Evolutionary conservation across 352 stramenopile genomes (phyloP).

Genomic region (Elongisporangium prolatum): DNA sequence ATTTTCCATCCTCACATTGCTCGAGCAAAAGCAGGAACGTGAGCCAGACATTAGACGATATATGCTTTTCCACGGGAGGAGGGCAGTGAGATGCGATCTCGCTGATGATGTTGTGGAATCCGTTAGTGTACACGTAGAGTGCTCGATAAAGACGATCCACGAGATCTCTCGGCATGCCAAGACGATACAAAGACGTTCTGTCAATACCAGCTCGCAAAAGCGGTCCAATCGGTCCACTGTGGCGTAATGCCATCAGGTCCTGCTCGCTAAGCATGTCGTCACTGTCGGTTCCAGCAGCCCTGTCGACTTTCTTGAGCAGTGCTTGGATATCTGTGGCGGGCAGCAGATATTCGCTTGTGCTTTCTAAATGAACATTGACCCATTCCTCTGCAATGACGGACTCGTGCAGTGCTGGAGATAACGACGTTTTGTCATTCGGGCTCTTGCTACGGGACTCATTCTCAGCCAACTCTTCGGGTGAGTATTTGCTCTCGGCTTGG

Average conservation of each 20-base stretch:
- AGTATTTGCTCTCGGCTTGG: neutral
- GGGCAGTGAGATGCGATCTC: conserved; percentile 73
- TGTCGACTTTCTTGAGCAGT: conserved; percentile 26
- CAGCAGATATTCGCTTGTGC: conserved; percentile 40
- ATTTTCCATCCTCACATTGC: conserved; percentile 75
- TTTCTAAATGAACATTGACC: conserved; percentile 76
- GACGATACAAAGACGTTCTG: conserved; percentile 55
- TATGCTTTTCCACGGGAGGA: conserved; percentile 54
- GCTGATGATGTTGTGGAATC: conserved; percentile 81
- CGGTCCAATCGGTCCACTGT: conserved; percentile 26
- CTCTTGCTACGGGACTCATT: neutral
- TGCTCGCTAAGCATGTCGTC: conserved; percentile 33
- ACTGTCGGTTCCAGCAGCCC: conserved; percentile 10
- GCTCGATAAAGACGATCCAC: conserved; percentile 77
- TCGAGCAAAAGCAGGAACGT: conserved; percentile 72
- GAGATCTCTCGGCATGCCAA: conserved; percentile 73
- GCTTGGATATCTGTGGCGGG: conserved; percentile 39
- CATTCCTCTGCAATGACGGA: conserved; percentile 75
- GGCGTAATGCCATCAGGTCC: conserved; percentile 45
- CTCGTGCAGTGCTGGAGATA: conserved; percentile 41
- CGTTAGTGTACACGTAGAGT: conserved; percentile 82
- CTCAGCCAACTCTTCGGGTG: neutral
- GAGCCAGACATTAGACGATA: conserved; percentile 79
- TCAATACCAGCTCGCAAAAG: conserved; percentile 66
- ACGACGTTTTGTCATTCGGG: conserved; percentile 16